These are phyloP conservation scores for Cladophialophora chaetospira DNA, from an alignment of 2,329 filamentous ascomycete genomes.

Conservation along the genomic window DNA sequence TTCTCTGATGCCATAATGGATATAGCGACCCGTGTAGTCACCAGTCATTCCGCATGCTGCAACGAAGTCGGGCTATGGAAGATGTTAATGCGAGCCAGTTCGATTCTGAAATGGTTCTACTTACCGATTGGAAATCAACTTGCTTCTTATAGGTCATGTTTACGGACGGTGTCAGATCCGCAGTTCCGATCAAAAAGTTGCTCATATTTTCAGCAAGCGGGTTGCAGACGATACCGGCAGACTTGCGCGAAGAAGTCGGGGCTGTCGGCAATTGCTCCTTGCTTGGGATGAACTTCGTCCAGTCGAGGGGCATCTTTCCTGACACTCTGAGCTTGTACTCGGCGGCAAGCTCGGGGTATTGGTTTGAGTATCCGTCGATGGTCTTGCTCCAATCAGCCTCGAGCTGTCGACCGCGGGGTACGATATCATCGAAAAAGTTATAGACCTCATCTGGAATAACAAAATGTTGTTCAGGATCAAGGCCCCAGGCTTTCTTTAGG, in stretches of 20 bases:
- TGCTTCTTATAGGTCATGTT: background rate
- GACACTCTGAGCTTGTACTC: background rate
- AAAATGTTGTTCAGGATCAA: background rate
- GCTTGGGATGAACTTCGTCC: background rate
- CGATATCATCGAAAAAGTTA: background rate
- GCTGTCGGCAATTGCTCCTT: background rate
- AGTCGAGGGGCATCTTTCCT: background rate
- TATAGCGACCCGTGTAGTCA: slow-evolving; percentile 47
- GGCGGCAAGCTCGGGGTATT: background rate
- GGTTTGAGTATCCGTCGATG: background rate
- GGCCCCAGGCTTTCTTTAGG: background rate
- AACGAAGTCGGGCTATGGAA: slow-evolving; percentile 17
- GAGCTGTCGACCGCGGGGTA: background rate
- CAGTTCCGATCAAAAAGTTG: background rate
- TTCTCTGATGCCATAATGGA: slow-evolving; percentile 63
- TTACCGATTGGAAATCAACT: slow-evolving; percentile 18
- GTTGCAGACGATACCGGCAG: slow-evolving; percentile 3
- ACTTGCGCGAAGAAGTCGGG: background rate
- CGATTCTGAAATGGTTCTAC: no score
- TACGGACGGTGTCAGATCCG: background rate
- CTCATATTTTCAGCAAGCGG: background rate
- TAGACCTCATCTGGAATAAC: background rate
- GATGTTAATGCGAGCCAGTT: no score
- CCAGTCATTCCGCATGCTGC: slow-evolving; percentile 30
- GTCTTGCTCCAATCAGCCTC: background rate